Base-by-base conservation (phyloP, 306 rosid species). In the Prosopis cineraria region DNA sequence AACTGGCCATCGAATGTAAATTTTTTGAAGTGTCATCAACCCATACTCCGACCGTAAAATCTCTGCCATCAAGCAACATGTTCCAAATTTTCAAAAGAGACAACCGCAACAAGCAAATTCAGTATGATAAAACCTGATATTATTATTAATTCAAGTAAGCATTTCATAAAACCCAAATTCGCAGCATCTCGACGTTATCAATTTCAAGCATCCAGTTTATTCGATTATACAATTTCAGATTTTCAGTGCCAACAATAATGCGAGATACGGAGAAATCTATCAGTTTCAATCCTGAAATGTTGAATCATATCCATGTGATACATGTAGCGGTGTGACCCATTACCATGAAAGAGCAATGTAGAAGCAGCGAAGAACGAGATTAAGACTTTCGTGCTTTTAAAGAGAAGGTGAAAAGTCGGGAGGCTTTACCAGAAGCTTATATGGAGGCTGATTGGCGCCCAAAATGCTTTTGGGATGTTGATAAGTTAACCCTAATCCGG, bases 401-500 rank as follows among this genome's bases (percentile, higher is more conserved):
- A 5, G 9, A 1, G 72, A 67, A 39, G 11, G 72, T 67, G 33
- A 67, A 67, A 40, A 39, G 72, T 39, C 22, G 44, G 33, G 20
- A 6, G n/a, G n/a, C n/a, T 40, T 67, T 40, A 67, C 72, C 72
- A 5, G 80, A 40, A 39, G 13, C n/a, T 14, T 77, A 72, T 37
- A 67, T 71, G 73, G 7, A 74, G 87, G 72, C 16, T 79, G 83
- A 39, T 84, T 84, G 87, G 89, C 87, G 87, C 85, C 87, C 67
- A 44, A 73, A 62, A 56, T 64, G 8, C 48, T 53, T 80, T 76
- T 34, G 68, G 66, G 80, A 75, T 71, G 79, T 78, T 52, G 73
- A 80, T 74, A 80, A 31, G 77, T 68, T 82, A 88, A 83, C 90
- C 89, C 94, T 88, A 88, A 84, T 84, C 90, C 92, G 80, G 22